phyloP scores from a whole-genome alignment of 1,139 yeast species.

The Schwanniomyces etchellsii region DNA sequence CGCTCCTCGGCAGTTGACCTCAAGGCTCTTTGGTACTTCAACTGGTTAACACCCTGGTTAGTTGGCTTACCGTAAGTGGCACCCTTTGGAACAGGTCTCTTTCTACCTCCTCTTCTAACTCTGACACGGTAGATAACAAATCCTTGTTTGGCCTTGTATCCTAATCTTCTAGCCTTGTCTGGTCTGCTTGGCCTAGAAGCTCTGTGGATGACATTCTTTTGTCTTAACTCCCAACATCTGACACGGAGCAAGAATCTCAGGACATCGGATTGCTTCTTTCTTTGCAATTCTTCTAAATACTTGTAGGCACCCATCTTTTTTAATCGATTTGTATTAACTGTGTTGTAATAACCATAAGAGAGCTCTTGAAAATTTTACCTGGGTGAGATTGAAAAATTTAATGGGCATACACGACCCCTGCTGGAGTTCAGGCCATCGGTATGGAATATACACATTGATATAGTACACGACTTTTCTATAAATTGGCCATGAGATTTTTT shows the following conservation, averaged over 20 bases:
- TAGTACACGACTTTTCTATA: too few species aligned
- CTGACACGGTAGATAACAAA: conserved; percentile 97
- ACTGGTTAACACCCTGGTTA: conserved; percentile 99
- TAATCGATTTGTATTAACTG: too few species aligned
- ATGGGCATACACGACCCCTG: too few species aligned
- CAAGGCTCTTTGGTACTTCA: conserved; percentile 98
- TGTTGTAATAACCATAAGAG: too few species aligned
- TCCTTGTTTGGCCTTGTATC: conserved; percentile 99
- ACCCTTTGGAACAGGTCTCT: conserved; percentile 99
- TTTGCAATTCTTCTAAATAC: conserved; percentile 97
- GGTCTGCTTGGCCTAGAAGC: conserved; percentile 99
- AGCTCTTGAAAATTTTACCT: too few species aligned
- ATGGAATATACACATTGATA: too few species aligned
- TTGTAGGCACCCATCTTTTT: conserved; percentile 97
- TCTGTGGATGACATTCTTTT: conserved; percentile 97
- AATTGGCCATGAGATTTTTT: too few species aligned
- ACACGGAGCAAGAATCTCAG: conserved; percentile 98
- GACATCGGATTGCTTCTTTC: conserved; percentile 99
- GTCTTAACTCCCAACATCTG: conserved; percentile 99
- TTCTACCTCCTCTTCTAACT: conserved; percentile 99
- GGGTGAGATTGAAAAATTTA: too few species aligned
- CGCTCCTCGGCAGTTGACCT: conserved; percentile 99
- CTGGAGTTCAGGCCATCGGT: too few species aligned
- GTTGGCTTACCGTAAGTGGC: conserved; percentile 99
- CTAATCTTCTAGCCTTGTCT: conserved; percentile 99